These are phyloP conservation scores for Telfairia occidentalis DNA, from an alignment of 331 rosid genomes.

Conservation along the genomic window DNA sequence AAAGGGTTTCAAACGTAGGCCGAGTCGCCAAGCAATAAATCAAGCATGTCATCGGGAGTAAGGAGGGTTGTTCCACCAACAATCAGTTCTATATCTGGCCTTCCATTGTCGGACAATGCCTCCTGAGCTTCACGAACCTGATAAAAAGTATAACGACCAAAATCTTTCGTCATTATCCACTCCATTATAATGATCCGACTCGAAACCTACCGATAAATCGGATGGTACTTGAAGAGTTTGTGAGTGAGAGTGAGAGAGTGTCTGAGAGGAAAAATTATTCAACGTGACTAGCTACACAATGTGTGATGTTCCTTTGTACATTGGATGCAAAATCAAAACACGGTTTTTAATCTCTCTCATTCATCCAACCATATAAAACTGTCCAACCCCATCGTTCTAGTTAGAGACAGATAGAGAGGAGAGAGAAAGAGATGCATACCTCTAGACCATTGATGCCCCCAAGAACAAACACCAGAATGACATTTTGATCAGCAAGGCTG, in stretches of 20 bases:
- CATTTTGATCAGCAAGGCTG: constrained; percentile 75
- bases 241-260: neutral
- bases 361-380: neutral
- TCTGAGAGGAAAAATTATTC: too few relatives aligned
- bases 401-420: neutral
- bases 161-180: neutral
- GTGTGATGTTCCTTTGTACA: too few relatives aligned
- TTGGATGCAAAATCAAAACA: too few relatives aligned
- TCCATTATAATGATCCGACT: neutral
- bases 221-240: neutral
- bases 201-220: neutral
- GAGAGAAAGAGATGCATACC: constrained; percentile 33
- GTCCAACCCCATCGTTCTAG: neutral
- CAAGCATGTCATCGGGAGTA: constrained; percentile 67
- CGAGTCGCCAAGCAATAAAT: constrained; percentile 51
- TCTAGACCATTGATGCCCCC: constrained; percentile 86
- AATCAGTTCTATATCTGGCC: constrained; percentile 79
- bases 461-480: constrained; percentile 70
- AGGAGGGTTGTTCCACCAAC: constrained; percentile 82
- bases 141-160: constrained; percentile 4
- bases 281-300: too few relatives aligned
- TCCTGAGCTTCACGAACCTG: constrained; percentile 82
- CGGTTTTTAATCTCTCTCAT: too few relatives aligned
- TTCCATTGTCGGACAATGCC: constrained; percentile 71
- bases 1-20: constrained; percentile 32